These are phyloP conservation scores for Candida xiaguanensis DNA, from an alignment of 805 yeast genomes.

Conservation along the genomic window DNA sequence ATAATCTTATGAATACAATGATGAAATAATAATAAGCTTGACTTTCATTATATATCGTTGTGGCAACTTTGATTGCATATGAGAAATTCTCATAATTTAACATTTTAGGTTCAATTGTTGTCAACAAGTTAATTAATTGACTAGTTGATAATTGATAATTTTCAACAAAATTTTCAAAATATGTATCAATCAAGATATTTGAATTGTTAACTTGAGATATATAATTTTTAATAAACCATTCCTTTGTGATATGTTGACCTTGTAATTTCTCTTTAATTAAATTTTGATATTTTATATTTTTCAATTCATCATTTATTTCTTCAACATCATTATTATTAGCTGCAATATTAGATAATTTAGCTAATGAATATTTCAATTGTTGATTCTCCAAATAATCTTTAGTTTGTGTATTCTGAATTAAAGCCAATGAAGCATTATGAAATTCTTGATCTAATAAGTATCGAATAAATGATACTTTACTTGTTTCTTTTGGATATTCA, in stretches of 20 bases:
- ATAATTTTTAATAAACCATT: conserved; percentile 16
- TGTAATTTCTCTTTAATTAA: background rate
- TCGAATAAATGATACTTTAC: conserved; percentile 69
- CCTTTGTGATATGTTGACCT: too few relatives aligned
- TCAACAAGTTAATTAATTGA: conserved; percentile 52
- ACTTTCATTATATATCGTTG: conserved; percentile 30
- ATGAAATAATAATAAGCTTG: conserved; percentile 18
- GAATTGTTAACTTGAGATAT: too few relatives aligned
- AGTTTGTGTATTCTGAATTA: conserved; percentile 38
- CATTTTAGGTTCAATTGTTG: conserved; percentile 36
- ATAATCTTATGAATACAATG: conserved; percentile 56
- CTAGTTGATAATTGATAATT: conserved; percentile 37
- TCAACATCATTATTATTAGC: conserved; percentile 25
- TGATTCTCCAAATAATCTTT: conserved; percentile 45
- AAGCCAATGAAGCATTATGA: conserved; percentile 44
- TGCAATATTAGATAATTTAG: conserved; percentile 63
- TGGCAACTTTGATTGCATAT: conserved; percentile 50
- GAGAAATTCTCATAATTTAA: conserved; percentile 20
- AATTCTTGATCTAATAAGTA: conserved; percentile 52
- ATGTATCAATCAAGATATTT: conserved; percentile 16
- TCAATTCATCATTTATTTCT: conserved; percentile 50
- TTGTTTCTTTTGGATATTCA: conserved; percentile 37
- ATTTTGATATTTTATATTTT: conserved; percentile 48
- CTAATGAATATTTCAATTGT: conserved; percentile 61
- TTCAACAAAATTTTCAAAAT: conserved; percentile 27